These are phyloP conservation scores for Cladosporium colombiae DNA, from an alignment of 2,329 filamentous ascomycete species.

Conservation along the genomic window DNA sequence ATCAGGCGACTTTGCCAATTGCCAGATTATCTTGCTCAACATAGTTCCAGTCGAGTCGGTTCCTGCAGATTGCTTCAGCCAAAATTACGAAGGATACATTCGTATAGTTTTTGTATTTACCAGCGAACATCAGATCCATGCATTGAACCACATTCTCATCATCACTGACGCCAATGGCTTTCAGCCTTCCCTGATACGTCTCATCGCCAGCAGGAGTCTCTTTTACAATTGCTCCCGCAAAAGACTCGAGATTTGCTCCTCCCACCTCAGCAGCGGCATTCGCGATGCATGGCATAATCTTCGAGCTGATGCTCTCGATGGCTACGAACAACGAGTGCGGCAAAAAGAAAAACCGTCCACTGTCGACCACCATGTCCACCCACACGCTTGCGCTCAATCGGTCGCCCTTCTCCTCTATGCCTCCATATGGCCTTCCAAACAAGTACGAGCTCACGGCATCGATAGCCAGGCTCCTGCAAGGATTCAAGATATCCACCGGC, in stretches of 20 bases:
- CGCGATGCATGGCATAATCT: constrained; percentile 33
- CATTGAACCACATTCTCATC: constrained; percentile 53
- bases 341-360: constrained; percentile 58
- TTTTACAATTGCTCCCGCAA: constrained; percentile 32
- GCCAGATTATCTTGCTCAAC: constrained; percentile 50
- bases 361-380: constrained; percentile 57
- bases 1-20: constrained; percentile 46
- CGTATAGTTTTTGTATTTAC: constrained; percentile 25
- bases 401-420: constrained; percentile 42
- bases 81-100: not conserved
- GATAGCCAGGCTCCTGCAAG: constrained; percentile 53
- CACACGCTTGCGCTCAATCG: constrained; percentile 49
- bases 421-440: constrained; percentile 55
- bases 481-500: constrained; percentile 52
- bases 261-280: constrained; percentile 36
- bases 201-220: constrained; percentile 32
- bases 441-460: constrained; percentile 58
- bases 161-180: constrained; percentile 46
- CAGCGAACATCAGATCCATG: constrained; percentile 58
- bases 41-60: constrained; percentile 57
- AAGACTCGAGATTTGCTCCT: constrained; percentile 48
- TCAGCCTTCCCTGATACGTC: constrained; percentile 53
- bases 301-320: constrained; percentile 37
- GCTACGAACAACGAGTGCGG: constrained; percentile 45
- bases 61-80: not conserved